Evolutionary conservation across 2,329 filamentous ascomycete genomes (phyloP).

Genomic region (Ophiostoma pallidulum): DNA sequence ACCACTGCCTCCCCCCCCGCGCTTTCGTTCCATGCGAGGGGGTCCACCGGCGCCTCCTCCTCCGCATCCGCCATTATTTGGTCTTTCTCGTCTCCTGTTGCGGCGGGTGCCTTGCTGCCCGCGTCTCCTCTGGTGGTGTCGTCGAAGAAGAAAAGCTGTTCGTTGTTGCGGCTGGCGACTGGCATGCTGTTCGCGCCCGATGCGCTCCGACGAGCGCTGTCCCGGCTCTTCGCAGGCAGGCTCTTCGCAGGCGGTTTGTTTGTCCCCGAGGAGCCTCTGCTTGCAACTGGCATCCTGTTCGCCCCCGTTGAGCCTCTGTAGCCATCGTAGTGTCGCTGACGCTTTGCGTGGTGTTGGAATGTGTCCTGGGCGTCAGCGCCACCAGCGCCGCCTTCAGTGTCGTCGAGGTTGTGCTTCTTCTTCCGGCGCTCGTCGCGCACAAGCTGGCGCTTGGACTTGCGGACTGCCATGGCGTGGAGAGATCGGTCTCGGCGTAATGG

Average conservation of each 20-base stretch:
- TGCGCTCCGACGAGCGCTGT: neutral
- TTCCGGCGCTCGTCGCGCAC: constrained; percentile 29
- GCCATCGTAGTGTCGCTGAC: no score
- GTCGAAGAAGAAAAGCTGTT: constrained; percentile 1
- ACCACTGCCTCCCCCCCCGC: no score
- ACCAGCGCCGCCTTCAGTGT: constrained; percentile 19
- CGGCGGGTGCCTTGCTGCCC: neutral
- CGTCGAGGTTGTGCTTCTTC: constrained; percentile 24
- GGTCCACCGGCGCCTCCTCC: no score
- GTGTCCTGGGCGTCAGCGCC: constrained; percentile 11
- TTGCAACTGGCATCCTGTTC: constrained; percentile 7
- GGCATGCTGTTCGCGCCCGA: constrained; percentile 12
- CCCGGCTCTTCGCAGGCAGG: no score
- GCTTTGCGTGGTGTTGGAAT: no score
- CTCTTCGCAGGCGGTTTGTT: no score
- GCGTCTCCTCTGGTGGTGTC: no score
- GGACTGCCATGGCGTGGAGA: no score
- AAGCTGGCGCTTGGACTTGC: constrained; percentile 29
- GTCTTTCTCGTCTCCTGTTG: no score
- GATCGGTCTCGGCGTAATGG: constrained; percentile 25
- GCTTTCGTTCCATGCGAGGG: no score
- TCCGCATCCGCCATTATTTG: no score
- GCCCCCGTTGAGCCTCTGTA: constrained; percentile 8
- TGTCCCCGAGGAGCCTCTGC: no score
- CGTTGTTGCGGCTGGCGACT: neutral